These are phyloP conservation scores for Xerocomellus dryophilus DNA, from an alignment of 768 basidiomycete genomes.

Conservation along the genomic window DNA sequence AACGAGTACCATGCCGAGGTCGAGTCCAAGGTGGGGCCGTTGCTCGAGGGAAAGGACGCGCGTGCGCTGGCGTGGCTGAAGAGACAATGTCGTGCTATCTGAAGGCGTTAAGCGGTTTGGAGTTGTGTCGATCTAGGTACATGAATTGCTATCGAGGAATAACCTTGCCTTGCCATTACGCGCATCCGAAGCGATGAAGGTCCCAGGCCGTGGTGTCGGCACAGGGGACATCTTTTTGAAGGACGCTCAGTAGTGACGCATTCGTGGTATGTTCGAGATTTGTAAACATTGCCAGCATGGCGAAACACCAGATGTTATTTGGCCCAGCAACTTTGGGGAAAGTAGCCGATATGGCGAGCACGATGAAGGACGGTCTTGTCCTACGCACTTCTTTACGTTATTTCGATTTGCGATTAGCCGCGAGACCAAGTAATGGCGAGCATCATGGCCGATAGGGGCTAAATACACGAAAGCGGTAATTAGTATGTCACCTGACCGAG, in stretches of 20 bases:
- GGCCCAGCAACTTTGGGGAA: too few relatives aligned
- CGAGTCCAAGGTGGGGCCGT: constrained; percentile 47
- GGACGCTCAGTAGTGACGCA: not conserved
- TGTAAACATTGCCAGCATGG: too few relatives aligned
- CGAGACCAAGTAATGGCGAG: too few relatives aligned
- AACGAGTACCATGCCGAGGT: constrained; percentile 81
- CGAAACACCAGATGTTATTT: too few relatives aligned
- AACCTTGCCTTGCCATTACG: not conserved
- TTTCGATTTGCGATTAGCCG: too few relatives aligned
- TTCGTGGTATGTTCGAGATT: too few relatives aligned
- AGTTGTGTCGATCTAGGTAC: not conserved
- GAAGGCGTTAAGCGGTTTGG: not conserved
- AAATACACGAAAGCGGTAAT: too few relatives aligned
- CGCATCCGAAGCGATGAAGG: not conserved
- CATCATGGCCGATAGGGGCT: too few relatives aligned
- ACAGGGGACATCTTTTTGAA: not conserved
- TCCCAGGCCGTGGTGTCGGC: not conserved
- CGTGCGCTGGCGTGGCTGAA: constrained; percentile 26
- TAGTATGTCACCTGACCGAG: too few relatives aligned
- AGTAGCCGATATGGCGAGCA: too few relatives aligned
- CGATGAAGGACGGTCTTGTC: too few relatives aligned
- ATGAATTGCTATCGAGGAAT: not conserved
- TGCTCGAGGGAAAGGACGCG: constrained; percentile 44
- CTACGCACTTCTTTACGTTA: too few relatives aligned
- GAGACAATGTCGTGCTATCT: constrained; percentile 17